Evolutionary conservation across 441 rosid genomes (phyloP), one percentile per base, ranked within the genome.

Genomic region (Breynia disticha): DNA sequence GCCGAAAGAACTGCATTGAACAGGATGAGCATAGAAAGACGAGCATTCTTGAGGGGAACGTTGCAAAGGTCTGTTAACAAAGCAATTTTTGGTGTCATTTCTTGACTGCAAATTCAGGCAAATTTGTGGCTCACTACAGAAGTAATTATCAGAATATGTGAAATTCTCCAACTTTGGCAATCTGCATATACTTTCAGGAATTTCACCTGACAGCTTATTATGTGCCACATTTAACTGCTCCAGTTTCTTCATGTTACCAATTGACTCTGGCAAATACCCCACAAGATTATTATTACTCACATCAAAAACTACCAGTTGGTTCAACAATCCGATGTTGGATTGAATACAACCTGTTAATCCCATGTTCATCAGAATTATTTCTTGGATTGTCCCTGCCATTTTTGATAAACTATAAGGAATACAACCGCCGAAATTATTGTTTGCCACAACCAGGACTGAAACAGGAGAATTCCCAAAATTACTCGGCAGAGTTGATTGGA

Each of bases 391-490:
- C 35, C 59, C 62, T 19, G 77, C 80, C 97, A 90, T 87, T 39
- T 63, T 73, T 24, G 69, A 52, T 60, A 90, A 50, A 67, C 95
- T 80, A 0, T 72, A 64, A 24, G 97, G 95, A 19, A 87, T 52
- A 65, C 95, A 87, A 11, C 87, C 85, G 0, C 59, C 63, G 45
- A 81, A 61, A 55, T 65, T 63, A 43, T 76, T 90, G 58, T 81
- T 83, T 0, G 97, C 91, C 46, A 74, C 54, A n/a, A 90, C 96
- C 17, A 87, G 67, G 59, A 82, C 95, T 0, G 95, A 87, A 14
- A 84, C 89, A 0, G 87, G 73, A 7, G 96, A 90, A 68, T 84
- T 84, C 0, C 95, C 96, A 0, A 87, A 61, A 71, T 90, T 90
- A 0, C 39, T 38, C 0, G 97, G 96, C 43, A 90, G 19, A 5